Evolutionary conservation across 768 basidiomycete species (phyloP).

Genomic region (Amanita jacksonii): DNA sequence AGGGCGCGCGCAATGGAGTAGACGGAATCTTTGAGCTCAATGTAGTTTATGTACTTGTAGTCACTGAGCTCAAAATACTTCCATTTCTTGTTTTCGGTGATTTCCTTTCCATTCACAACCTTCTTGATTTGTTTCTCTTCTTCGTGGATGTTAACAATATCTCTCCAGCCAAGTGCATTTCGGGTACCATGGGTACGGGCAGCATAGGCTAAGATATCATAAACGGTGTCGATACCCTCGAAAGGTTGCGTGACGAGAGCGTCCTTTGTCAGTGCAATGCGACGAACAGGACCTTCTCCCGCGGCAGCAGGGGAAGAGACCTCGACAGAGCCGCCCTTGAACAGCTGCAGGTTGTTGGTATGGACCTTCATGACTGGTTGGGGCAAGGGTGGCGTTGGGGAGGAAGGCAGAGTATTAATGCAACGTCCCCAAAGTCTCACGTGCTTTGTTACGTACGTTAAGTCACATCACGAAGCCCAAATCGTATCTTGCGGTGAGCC

Average conservation of each 20-base stretch:
- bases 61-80: constrained; percentile 89
- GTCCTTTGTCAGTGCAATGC: constrained; percentile 46
- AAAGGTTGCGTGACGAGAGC: constrained; percentile 52
- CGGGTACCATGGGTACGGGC: constrained; percentile 67
- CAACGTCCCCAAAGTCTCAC: no score
- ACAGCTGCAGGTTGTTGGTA: constrained; percentile 33
- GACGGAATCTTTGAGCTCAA: constrained; percentile 59
- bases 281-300: constrained; percentile 49
- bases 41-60: constrained; percentile 73
- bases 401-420: no score
- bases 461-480: no score
- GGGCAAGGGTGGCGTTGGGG: no score
- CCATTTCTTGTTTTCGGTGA: constrained; percentile 89
- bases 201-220: constrained; percentile 69
- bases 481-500: no score
- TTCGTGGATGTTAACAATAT: constrained; percentile 57
- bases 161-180: constrained; percentile 74
- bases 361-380: constrained; percentile 22
- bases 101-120: constrained; percentile 72
- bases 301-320: constrained; percentile 30
- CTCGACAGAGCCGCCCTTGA: constrained; percentile 57
- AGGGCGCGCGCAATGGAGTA: constrained; percentile 63
- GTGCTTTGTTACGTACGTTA: no score
- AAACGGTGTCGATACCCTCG: constrained; percentile 72
- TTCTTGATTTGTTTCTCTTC: constrained; percentile 90